Base-by-base conservation (phyloP, 345 rosid species). In the Psidium friedrichsthalianum region DNA sequence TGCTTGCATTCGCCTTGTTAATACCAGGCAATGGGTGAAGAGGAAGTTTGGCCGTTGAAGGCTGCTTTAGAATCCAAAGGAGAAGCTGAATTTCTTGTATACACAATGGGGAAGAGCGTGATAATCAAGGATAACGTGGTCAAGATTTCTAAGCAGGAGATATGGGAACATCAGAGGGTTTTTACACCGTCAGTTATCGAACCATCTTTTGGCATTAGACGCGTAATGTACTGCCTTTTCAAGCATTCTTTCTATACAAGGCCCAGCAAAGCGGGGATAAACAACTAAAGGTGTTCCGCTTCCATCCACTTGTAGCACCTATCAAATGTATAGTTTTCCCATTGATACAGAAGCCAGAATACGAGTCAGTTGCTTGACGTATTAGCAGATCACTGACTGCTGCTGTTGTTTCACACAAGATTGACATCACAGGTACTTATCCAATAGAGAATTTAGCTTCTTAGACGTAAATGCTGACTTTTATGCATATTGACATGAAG, bases 291-390 rank as follows among this genome's bases (percentile, higher is more conserved):
- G 93, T 95, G 44, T 95, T 95, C 92, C 93, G 96, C 56, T 95
- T 97, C 83, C 97, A 97, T 80, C 94, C 98, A 29, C 93, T 94
- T 53, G 96, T 95, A 61, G 98, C 99, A 44, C 98, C 98, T 44
- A 93, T 93, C 86, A 97, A 95, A 86, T 97, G 99, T 91, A 94
- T 96, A 0, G 98, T 97, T 51, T 95, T 95, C 90, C 99, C 99
- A 9, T 94, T 95, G 36, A 95, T 94, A 74, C 95, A 97, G 91
- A 94, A 95, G 88, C 95, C 91, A 59, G 89, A 92, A 74, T 94
- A 91, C n/a, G 99, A 97, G 90, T 92, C 91, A 83, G 94, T 93
- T 85, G 94, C 97, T 85, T 93, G 91, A 90, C 82, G 86, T 47
- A 95, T 95, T 59, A 91, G 95, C 42, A 94, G 88, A n/a, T n/a